Conservation (phyloP, 331 rosid species). For the Erythrophleum ivorense region DNA sequence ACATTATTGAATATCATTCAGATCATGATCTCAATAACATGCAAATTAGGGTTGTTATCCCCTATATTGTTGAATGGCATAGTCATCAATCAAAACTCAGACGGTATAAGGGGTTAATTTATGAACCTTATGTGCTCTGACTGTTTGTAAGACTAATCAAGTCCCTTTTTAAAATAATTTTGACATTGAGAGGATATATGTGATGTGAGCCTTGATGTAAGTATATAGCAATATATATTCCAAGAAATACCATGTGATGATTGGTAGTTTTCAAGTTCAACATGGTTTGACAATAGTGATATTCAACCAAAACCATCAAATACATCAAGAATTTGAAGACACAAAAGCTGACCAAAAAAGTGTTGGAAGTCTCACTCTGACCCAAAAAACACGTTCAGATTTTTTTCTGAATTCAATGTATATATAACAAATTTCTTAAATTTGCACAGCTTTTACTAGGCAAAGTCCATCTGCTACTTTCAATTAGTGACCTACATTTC, state of each 20-base stretch:
- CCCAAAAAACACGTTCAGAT: background rate
- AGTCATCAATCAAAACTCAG: background rate
- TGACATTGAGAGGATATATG: slow-evolving; percentile 4
- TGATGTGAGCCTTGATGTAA: background rate
- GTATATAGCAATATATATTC: background rate
- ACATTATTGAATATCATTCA: background rate
- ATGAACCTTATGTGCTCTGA: background rate
- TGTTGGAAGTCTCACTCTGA: background rate
- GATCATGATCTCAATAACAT: background rate
- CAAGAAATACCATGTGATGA: slow-evolving; percentile 12
- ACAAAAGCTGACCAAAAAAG: background rate
- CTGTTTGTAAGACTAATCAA: no score
- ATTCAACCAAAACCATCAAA: background rate
- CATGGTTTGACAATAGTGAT: slow-evolving; percentile 18
- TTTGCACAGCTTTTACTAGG: slow-evolving; percentile 5
- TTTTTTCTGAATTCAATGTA: background rate
- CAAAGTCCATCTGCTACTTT: background rate
- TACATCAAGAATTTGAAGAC: background rate
- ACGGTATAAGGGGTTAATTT: background rate
- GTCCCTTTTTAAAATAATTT: background rate
- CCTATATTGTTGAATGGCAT: background rate
- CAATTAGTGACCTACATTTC: slow-evolving; percentile 19
- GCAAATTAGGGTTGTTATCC: background rate
- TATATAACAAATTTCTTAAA: no score
- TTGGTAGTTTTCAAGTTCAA: background rate